These are phyloP conservation scores for Furcasterigmium sp. DNA, from an alignment of 2,329 filamentous ascomycete genomes.

Conservation along the genomic window DNA sequence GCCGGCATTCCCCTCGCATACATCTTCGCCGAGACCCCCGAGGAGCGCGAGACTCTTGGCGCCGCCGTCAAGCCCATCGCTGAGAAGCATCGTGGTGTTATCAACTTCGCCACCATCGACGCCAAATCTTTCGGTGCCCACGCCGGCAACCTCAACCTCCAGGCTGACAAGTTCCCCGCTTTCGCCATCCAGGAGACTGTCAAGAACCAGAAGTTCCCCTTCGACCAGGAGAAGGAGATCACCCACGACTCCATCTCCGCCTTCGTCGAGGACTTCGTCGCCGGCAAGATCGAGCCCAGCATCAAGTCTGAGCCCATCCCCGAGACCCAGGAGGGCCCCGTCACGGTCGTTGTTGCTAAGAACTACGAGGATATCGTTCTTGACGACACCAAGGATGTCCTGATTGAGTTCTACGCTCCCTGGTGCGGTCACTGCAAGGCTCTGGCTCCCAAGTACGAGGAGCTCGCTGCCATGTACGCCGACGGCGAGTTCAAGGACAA, in stretches of 20 bases:
- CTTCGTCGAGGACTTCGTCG: constrained; percentile 81
- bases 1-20: constrained; percentile 90
- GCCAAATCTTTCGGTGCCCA: constrained; percentile 92
- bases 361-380: constrained; percentile 89
- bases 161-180: constrained; percentile 89
- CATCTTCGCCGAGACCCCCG: constrained; percentile 89
- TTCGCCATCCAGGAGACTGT: constrained; percentile 95
- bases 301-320: constrained; percentile 98
- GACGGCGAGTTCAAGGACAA: constrained; percentile 73
- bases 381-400: constrained; percentile 91
- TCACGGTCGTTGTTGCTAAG: constrained; percentile 85
- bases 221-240: constrained; percentile 76
- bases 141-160: constrained; percentile 94
- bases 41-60: constrained; percentile 79
- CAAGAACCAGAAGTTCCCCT: constrained; percentile 98
- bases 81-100: constrained; percentile 83
- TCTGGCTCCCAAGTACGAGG: constrained; percentile 93
- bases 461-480: constrained; percentile 75
- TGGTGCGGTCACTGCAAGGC: constrained; percentile 99
- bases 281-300: constrained; percentile 88
- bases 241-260: constrained; percentile 64
- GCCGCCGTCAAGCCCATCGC: constrained; percentile 79
- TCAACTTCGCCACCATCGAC: constrained; percentile 98
- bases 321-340: constrained; percentile 85
- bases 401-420: constrained; percentile 97